Conservation (phyloP, 768 basidiomycete species). For the Collybiopsis luxurians region DNA sequence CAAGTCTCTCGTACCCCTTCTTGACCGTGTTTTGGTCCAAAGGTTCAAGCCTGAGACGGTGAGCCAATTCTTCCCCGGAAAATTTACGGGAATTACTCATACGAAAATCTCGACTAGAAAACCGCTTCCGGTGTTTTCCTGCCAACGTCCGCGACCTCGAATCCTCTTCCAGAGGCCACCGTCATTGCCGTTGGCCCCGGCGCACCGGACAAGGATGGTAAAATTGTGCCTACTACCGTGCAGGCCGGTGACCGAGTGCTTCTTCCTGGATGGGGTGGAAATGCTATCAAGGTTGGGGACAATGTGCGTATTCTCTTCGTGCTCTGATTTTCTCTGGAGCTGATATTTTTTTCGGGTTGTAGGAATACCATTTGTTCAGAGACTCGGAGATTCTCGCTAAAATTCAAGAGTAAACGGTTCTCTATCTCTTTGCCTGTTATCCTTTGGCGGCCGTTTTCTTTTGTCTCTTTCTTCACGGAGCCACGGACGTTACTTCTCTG, state of each 20-base stretch:
- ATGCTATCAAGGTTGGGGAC: conserved; percentile 93
- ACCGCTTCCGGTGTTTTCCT: conserved; percentile 96
- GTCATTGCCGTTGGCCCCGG: conserved; percentile 96
- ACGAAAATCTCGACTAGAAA: conserved; percentile 57
- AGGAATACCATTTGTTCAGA: conserved; percentile 96
- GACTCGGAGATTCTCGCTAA: conserved; percentile 95
- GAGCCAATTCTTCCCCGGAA: too few species aligned
- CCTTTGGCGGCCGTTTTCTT: too few species aligned
- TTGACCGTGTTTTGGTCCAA: conserved; percentile 97
- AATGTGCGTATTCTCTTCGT: conserved; percentile 59
- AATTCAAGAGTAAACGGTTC: conserved; percentile 80
- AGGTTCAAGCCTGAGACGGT: conserved; percentile 96
- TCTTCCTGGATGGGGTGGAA: conserved; percentile 96
- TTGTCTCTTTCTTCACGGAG: too few species aligned
- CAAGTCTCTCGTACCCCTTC: conserved; percentile 82
- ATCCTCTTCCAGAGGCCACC: conserved; percentile 93
- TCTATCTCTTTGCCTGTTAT: too few species aligned
- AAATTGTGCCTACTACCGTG: conserved; percentile 69
- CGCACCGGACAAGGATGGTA: conserved; percentile 84
- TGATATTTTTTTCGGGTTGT: conserved; percentile 7
- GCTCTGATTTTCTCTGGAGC: conserved; percentile 6
- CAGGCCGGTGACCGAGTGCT: conserved; percentile 91
- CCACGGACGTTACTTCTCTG: too few species aligned
- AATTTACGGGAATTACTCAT: not conserved
- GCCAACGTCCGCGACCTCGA: conserved; percentile 82